Base-by-base conservation (phyloP, 177 flowering plant species). In the Vitis hybrid region DNA sequence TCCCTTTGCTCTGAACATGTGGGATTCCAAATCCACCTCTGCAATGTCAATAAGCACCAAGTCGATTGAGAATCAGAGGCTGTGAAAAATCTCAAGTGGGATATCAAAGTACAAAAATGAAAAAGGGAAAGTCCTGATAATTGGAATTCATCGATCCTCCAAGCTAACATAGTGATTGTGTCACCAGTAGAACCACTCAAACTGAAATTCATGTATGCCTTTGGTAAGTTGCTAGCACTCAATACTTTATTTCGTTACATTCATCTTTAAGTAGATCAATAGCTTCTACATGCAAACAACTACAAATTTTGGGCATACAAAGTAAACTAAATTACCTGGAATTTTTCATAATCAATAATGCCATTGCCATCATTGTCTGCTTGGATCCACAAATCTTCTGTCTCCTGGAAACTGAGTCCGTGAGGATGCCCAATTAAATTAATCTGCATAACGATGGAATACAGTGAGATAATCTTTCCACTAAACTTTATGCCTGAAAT, bases 351-450 rank as follows among this genome's bases (percentile, higher is more conserved):
- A 82, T 88, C 93, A 77, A 95, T 76, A 65, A 87, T 71, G 19
- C 92, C 93, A 73, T 89, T 82, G 72, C 91, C 89, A 76, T 90
- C 90, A 17, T 72, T 75, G 68, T 91, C 98, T 19, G 90, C 93
- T 75, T 90, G 90, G 58, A 39, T 74, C 99, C 99, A 95, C 78
- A 95, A 72, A 49, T 90, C 97, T 71, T 83, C 75, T 12, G 75
- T 83, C 78, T 89, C 99, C 72, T 89, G 88, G 50, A 17, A 57
- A 66, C 84, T 83, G 34, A 95, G 91, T 26, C 97, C 97, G 78
- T 89, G 69, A 64, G 76, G 64, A 71, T 89, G 89, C 69, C 90
- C 97, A 48, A 81, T 84, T 71, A 90, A 73, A 67, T 84, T 87
- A 34, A 95, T 83, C 99, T 95, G 91, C 19, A 78, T 8, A 56